Evolutionary conservation across 2,329 filamentous ascomycete genomes (phyloP), one percentile per base, ranked within the genome.

Genomic region (Fusarium brevicatenulatum): DNA sequence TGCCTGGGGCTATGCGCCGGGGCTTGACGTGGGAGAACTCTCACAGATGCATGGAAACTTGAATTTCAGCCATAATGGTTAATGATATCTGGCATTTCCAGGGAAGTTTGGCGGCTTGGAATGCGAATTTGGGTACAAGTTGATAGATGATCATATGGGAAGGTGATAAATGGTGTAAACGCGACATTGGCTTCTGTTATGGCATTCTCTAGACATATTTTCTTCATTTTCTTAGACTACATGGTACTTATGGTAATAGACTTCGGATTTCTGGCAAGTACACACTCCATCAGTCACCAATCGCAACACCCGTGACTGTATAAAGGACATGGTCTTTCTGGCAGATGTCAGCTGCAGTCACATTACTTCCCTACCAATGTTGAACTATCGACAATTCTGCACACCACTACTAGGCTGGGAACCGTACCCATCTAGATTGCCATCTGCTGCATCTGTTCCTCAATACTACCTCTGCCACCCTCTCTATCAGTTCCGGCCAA

Each of bases 281-380:
- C 9, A 12, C 7, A n/a, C 21, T 34, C 8, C 5, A 34, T 34
- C 21, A 18, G 15, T 8, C 15, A 9, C 28, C 21, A 18, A 50
- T 19, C 6, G 34, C 11, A 19, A 3, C 6, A 23, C 6, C 11
- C 8, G 12, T 34, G 8, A 10, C 30, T 19, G 16, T 23, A 50
- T 16, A 10, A 34, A 34, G 21, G 9, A n/a, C 12, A 30, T 6
- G 9, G 13, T n/a, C 19, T 5, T 30, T 47, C 13, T 15, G 25
- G 15, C 10, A 9, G 19, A 50, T 23, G 2, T 19, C 7, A 9
- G 15, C 18, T 13, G 3, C 11, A 34, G 9, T 34, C 18, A 13
- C 13, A 7, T 13, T 11, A 47, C 19, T 19, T 2, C 5, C 4
- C 9, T 3, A n/a, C 5, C 4, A 10, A 19, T 16, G 44, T 8